Evolutionary conservation across 352 stramenopile genomes (phyloP).

Genomic region (Phytophthora vignae): DNA sequence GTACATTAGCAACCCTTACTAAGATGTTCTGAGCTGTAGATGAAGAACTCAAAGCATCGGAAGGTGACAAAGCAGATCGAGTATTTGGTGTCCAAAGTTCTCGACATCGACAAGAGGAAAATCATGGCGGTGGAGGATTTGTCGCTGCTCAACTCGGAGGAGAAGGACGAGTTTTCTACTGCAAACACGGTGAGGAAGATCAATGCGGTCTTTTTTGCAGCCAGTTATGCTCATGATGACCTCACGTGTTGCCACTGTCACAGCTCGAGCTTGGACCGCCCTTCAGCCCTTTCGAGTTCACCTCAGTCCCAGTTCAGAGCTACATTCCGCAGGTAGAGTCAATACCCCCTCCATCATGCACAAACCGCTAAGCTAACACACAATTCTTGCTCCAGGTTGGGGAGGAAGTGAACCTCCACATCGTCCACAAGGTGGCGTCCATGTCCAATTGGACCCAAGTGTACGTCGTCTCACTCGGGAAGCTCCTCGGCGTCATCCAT

Average conservation of each 20-base stretch:
- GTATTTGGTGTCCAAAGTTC: constrained; percentile 65
- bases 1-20: background rate
- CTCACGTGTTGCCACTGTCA: background rate
- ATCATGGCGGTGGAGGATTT: constrained; percentile 72
- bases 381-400: constrained; percentile 43
- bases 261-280: constrained; percentile 80
- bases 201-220: background rate
- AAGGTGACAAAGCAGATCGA: constrained; percentile 76
- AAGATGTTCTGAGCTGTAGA: constrained; percentile 33
- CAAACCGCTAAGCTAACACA: background rate
- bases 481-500: constrained; percentile 76
- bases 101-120: constrained; percentile 77
- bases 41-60: constrained; percentile 49
- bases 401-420: constrained; percentile 76
- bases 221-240: background rate
- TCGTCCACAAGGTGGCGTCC: constrained; percentile 80
- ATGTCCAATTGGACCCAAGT: constrained; percentile 89
- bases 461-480: constrained; percentile 78
- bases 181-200: constrained; percentile 48
- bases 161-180: constrained; percentile 56
- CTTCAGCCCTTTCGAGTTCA: constrained; percentile 69
- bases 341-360: background rate
- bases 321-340: constrained; percentile 66
- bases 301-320: constrained; percentile 77
- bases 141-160: constrained; percentile 75